Percentiles rank a stretch among this genome's conserved stretches.
phyloP scores from a whole-genome alignment of 1,284 basidiomycete species.

The Volvariella volvacea region DNA sequence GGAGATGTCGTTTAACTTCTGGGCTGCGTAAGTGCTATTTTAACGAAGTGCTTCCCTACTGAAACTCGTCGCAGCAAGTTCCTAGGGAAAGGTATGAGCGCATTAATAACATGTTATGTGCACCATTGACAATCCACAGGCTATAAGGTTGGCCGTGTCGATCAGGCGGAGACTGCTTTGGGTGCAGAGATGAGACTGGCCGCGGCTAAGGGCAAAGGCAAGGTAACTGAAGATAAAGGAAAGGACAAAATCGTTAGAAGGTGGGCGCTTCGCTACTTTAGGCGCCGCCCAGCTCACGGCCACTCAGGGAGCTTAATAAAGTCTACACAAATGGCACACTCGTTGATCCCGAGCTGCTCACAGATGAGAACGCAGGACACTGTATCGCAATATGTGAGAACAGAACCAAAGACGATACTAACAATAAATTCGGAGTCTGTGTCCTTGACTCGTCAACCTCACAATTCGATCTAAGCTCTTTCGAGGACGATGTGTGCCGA shows the following conservation, averaged over 20 bases:
- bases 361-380: slow-evolving; percentile 92
- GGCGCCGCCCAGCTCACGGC: neutral
- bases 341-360: slow-evolving; percentile 85
- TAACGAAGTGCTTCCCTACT: neutral
- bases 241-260: slow-evolving; percentile 81
- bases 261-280: slow-evolving; percentile 22
- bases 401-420: slow-evolving; percentile 37
- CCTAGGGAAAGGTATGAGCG: slow-evolving; percentile 58
- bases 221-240: slow-evolving; percentile 45
- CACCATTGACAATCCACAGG: slow-evolving; percentile 35
- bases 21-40: slow-evolving; percentile 65
- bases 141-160: slow-evolving; percentile 95
- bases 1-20: slow-evolving; percentile 89
- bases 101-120: neutral
- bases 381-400: slow-evolving; percentile 86
- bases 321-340: slow-evolving; percentile 97
- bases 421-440: slow-evolving; percentile 80
- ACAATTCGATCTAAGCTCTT: slow-evolving; percentile 88
- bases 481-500: slow-evolving; percentile 89
- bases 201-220: slow-evolving; percentile 60
- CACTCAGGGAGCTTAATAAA: slow-evolving; percentile 79
- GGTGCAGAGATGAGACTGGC: slow-evolving; percentile 79
- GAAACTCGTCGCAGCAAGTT: slow-evolving; percentile 50
- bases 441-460: slow-evolving; percentile 96
- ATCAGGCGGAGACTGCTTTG: slow-evolving; percentile 92